phyloP scores from a whole-genome alignment of 2,329 filamentous ascomycete species.

The Cladophialophora chaetospira region DNA sequence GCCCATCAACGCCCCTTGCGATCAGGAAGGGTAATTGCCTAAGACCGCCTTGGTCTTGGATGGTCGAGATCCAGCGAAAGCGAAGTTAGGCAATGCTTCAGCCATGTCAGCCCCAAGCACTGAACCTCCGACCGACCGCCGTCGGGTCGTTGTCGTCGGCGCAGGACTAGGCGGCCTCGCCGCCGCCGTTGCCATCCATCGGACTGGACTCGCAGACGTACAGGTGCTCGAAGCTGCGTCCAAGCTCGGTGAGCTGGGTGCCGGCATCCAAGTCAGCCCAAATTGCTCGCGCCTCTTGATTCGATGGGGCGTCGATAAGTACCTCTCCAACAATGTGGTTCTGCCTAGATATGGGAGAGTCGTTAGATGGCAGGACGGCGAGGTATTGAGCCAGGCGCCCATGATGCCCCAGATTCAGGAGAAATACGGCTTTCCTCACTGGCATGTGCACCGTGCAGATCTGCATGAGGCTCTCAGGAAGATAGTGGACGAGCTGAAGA shows the following conservation, averaged over 20 bases:
- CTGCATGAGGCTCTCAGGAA: constrained; percentile 2
- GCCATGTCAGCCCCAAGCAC: neutral
- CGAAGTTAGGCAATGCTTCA: neutral
- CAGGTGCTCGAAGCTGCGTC: constrained; percentile 7
- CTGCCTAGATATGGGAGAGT: constrained; percentile 1
- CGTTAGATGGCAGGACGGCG: constrained; percentile 2
- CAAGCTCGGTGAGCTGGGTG: constrained; percentile 5
- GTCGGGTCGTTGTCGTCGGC: neutral
- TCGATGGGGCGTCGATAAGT: constrained; percentile 6
- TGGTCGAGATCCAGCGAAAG: neutral
- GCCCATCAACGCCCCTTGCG: neutral
- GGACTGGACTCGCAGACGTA: constrained; percentile 2
- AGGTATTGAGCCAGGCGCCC: constrained; percentile 3
- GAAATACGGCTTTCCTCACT: constrained; percentile 7
- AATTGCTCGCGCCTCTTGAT: constrained; percentile 9
- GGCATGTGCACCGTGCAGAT: neutral
- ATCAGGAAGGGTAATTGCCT: neutral
- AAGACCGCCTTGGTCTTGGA: neutral
- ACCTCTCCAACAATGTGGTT: neutral
- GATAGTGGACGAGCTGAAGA: constrained; percentile 2
- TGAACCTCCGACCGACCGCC: neutral
- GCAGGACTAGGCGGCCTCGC: constrained; percentile 1
- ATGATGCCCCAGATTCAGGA: constrained; percentile 9
- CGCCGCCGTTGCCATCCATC: neutral
- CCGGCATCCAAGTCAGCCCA: constrained; percentile 7